Base-by-base conservation (phyloP, 208 protist species). In the Crithidia mellificae region DNA sequence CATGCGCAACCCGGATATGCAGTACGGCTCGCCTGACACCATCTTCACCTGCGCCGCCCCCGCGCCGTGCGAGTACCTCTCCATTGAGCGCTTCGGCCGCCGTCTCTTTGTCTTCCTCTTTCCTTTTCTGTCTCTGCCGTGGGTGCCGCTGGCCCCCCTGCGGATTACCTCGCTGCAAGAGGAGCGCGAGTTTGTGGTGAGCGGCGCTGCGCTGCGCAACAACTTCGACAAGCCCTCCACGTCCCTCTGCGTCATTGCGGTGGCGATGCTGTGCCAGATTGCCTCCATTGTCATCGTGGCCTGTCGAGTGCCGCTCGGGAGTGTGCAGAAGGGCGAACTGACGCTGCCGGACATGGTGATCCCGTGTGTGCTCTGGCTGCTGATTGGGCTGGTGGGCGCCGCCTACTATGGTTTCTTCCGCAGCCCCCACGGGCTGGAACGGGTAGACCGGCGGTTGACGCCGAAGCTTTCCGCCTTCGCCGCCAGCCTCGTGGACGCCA, bases 111-210 rank as follows among this genome's bases (percentile, higher is more conserved):
- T 84, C 29, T 91, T 94, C 67, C 69, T 94, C 7, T 88, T 94
- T 41, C 89, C 89, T 0, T 90, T 94, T 61, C 56, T 94, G 7
- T 88, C 89, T 11, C 53, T 92, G 19, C 84, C 83, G 30, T 69
- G 68, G 46, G 17, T 79, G 17, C 81, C 83, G 17, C 81, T 86
- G 24, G 75, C 84, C 0, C 85, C 86, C 20, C 56, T 85, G 6
- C 83, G 75, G 25, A 77, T 91, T 22, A 80, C 65, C 2, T 66
- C 81, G 2, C 63, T 94, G 47, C 73, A 88, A 36, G 81, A 89
- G 72, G 85, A 94, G 75, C 73, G 89, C 14, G 84, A 91, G 73
- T 94, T 90, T 58, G 86, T 94, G 17, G 84, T 92, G 15, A 92
- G 86, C 55, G 89, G 89, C 27, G 89, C 85, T 2, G 74, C 77